Evolutionary conservation across 345 rosid genomes (phyloP).

Genomic region (Eucalyptus lansdowneana): DNA sequence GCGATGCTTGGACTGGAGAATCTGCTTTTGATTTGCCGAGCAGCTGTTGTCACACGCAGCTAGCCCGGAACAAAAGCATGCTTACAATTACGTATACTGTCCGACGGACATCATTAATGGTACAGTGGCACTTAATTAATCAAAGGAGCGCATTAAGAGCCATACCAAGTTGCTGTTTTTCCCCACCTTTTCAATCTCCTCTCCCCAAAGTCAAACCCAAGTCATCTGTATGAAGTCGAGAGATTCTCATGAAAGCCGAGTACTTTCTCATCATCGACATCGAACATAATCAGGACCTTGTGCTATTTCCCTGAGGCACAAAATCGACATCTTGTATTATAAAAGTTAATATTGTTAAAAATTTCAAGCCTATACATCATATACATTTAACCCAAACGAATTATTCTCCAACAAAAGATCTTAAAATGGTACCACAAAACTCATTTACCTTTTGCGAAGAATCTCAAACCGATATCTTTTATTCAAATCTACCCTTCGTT

Average conservation of each 20-base stretch:
- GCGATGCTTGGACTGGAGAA: not conserved
- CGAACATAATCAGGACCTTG: not conserved
- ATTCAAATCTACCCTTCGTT: fast-evolving
- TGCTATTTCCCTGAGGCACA: not conserved
- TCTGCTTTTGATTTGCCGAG: not conserved
- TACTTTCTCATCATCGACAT: not conserved
- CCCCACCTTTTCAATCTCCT: not conserved
- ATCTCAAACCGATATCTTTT: fast-evolving
- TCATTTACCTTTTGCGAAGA: not conserved
- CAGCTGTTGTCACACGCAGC: not conserved
- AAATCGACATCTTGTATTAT: fast-evolving
- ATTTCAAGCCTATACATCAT: too few species aligned
- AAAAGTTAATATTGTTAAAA: not conserved
- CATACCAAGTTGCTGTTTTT: not conserved
- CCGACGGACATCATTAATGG: not conserved
- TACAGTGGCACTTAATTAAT: not conserved
- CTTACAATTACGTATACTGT: not conserved
- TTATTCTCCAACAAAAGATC: not conserved
- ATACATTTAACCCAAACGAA: not conserved
- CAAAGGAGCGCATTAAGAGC: not conserved
- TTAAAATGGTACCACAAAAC: fast-evolving
- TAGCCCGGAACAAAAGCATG: not conserved
- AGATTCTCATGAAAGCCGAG: not conserved
- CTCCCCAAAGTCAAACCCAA: not conserved
- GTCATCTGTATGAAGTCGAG: not conserved